These are phyloP conservation scores for Mycosphaerella sp. DNA, from an alignment of 2,329 filamentous ascomycete genomes.

Conservation along the genomic window DNA sequence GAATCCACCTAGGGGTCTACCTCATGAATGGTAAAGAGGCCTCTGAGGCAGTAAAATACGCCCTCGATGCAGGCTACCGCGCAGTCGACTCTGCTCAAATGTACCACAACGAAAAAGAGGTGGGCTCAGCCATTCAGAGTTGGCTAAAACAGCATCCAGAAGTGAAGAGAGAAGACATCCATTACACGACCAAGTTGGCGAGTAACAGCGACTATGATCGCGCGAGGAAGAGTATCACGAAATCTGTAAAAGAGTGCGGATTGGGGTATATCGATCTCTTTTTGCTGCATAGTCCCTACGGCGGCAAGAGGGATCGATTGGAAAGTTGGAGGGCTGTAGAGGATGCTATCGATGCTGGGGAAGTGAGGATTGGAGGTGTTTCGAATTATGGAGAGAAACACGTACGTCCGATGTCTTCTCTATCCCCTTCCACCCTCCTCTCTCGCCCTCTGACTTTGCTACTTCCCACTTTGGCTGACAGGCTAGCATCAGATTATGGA, in stretches of 20 bases:
- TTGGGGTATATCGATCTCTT: constrained; percentile 74
- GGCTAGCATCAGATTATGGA: constrained; percentile 54
- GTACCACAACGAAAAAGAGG: constrained; percentile 66
- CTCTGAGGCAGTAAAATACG: constrained; percentile 45
- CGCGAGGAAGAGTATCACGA: constrained; percentile 59
- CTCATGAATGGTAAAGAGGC: constrained; percentile 60
- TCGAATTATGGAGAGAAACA: constrained; percentile 73
- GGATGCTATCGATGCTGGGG: constrained; percentile 65
- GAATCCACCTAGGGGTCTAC: constrained; percentile 68
- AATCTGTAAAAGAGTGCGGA: constrained; percentile 58
- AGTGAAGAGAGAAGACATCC: constrained; percentile 61
- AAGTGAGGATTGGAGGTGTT: constrained; percentile 65
- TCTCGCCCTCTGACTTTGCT: background rate
- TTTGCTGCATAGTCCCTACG: constrained; percentile 71
- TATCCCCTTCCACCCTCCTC: no score
- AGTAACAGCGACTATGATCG: constrained; percentile 61
- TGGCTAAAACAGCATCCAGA: constrained; percentile 27
- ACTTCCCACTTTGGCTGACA: background rate
- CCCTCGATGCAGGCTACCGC: constrained; percentile 42
- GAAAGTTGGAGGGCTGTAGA: constrained; percentile 72
- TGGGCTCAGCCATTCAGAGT: constrained; percentile 55
- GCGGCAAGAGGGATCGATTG: constrained; percentile 59
- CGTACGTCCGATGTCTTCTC: constrained; percentile 40
- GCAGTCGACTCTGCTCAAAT: constrained; percentile 56
- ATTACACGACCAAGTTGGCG: constrained; percentile 74